Conservation (phyloP, 1,139 yeast species). For the Debaryomyces coudertii region DNA sequence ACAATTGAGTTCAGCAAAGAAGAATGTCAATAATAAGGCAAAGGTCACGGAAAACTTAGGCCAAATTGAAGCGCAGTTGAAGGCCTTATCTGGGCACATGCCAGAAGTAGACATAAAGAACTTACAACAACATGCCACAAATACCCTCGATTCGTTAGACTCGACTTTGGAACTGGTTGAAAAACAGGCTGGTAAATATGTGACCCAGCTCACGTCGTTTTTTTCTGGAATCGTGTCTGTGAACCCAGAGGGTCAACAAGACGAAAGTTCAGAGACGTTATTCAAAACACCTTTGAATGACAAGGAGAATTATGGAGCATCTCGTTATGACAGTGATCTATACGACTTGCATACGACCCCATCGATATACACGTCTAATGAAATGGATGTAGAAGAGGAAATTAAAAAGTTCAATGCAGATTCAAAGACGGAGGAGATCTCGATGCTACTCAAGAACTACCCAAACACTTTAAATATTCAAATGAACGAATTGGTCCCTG, state of each 20-base stretch:
- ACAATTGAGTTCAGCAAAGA: slow-evolving; percentile 38
- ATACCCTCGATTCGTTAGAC: slow-evolving; percentile 67
- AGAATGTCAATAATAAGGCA: slow-evolving; percentile 29
- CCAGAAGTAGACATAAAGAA: slow-evolving; percentile 23
- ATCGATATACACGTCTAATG: slow-evolving; percentile 21
- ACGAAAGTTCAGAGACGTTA: slow-evolving; percentile 25
- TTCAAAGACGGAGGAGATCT: slow-evolving; percentile 54
- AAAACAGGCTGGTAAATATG: slow-evolving; percentile 61
- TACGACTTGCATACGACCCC: slow-evolving; percentile 43
- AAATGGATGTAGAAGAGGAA: slow-evolving; percentile 21
- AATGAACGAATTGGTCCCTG: slow-evolving; percentile 73
- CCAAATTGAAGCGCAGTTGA: slow-evolving; percentile 37
- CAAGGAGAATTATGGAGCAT: slow-evolving; percentile 40
- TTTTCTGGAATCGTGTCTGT: slow-evolving; percentile 56
- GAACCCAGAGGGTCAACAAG: slow-evolving; percentile 23
- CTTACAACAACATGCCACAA: slow-evolving; percentile 48
- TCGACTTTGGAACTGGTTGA: slow-evolving; percentile 69
- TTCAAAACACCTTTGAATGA: slow-evolving; percentile 26
- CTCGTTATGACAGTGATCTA: slow-evolving; percentile 46
- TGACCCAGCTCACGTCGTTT: slow-evolving; percentile 59
- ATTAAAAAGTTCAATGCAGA: slow-evolving; percentile 46
- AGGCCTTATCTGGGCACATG: slow-evolving; percentile 22
- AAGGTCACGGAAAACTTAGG: slow-evolving; percentile 31
- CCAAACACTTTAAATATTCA: slow-evolving; percentile 54
- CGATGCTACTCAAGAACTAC: slow-evolving; percentile 50